phyloP scores from a whole-genome alignment of 768 basidiomycete genomes.

The Phanerodontia chrysosporium region DNA sequence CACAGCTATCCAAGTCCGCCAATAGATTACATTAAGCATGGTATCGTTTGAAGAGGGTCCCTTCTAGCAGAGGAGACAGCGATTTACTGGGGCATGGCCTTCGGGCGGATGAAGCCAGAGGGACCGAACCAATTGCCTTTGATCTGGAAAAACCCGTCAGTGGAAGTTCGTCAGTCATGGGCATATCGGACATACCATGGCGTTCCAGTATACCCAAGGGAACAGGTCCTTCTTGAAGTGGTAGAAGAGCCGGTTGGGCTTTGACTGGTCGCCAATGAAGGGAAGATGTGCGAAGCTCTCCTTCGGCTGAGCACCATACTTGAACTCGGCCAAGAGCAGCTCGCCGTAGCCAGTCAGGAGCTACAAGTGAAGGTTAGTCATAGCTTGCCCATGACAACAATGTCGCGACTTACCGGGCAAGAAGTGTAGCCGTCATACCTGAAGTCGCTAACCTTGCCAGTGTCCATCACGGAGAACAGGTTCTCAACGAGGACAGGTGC shows the following conservation, averaged over 20 bases:
- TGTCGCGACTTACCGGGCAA: constrained; percentile 85
- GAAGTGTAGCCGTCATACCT: constrained; percentile 87
- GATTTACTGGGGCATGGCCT: constrained; percentile 21
- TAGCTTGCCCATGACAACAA: constrained; percentile 23
- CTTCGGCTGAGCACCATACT: constrained; percentile 83
- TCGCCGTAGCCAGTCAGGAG: constrained; percentile 79
- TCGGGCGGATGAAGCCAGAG: constrained; percentile 36
- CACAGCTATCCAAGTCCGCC: neutral
- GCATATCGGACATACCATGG: constrained; percentile 44
- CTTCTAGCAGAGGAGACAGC: neutral
- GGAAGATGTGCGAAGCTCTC: constrained; percentile 64
- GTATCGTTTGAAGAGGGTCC: neutral
- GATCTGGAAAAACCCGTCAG: constrained; percentile 19
- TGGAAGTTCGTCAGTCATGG: neutral
- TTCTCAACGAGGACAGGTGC: constrained; percentile 91
- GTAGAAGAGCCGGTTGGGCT: constrained; percentile 78
- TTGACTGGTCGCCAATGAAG: constrained; percentile 72
- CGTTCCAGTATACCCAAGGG: constrained; percentile 75
- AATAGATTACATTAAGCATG: neutral
- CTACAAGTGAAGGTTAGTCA: constrained; percentile 29
- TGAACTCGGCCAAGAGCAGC: constrained; percentile 89
- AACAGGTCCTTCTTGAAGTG: constrained; percentile 82
- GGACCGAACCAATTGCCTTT: constrained; percentile 47
- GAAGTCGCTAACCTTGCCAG: constrained; percentile 64
- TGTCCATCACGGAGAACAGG: constrained; percentile 68